Conservation (phyloP, 306 rosid species). For the Mucuna pruriens region DNA sequence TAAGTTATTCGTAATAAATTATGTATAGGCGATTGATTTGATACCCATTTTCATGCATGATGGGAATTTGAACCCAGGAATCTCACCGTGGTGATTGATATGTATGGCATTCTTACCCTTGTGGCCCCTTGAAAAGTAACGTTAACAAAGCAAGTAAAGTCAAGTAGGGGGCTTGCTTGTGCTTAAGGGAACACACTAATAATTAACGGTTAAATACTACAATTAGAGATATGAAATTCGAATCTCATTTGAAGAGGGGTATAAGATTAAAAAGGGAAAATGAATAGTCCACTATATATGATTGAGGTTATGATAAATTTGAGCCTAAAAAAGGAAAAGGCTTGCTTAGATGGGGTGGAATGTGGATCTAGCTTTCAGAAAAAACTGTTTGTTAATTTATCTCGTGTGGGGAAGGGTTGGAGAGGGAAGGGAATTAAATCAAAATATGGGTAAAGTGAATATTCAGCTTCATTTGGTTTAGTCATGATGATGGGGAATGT, state of each 20-base stretch:
- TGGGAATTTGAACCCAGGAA: slow-evolving; percentile 27
- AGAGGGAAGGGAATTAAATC: neutral
- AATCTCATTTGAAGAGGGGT: neutral
- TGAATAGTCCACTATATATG: neutral
- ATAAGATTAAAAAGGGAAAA: neutral
- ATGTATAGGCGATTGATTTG: neutral
- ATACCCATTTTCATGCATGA: neutral
- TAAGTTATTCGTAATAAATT: too few relatives aligned
- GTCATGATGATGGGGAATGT: slow-evolving; percentile 1
- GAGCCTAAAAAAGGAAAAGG: neutral
- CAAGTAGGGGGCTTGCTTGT: slow-evolving; percentile 11
- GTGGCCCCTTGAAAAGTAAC: slow-evolving; percentile 26
- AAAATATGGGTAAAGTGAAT: slow-evolving; percentile 1
- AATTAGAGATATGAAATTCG: neutral
- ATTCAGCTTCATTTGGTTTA: neutral
- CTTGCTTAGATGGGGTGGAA: neutral
- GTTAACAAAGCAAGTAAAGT: slow-evolving; percentile 21
- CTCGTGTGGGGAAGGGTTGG: neutral
- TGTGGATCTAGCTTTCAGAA: neutral
- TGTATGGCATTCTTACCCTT: neutral
- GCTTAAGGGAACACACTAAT: slow-evolving; percentile 34
- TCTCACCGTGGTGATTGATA: neutral
- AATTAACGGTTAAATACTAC: neutral
- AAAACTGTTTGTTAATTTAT: neutral
- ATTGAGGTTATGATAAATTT: neutral